These are phyloP conservation scores for Pythium folliculosum DNA, from an alignment of 352 stramenopile species.

Conservation along the genomic window DNA sequence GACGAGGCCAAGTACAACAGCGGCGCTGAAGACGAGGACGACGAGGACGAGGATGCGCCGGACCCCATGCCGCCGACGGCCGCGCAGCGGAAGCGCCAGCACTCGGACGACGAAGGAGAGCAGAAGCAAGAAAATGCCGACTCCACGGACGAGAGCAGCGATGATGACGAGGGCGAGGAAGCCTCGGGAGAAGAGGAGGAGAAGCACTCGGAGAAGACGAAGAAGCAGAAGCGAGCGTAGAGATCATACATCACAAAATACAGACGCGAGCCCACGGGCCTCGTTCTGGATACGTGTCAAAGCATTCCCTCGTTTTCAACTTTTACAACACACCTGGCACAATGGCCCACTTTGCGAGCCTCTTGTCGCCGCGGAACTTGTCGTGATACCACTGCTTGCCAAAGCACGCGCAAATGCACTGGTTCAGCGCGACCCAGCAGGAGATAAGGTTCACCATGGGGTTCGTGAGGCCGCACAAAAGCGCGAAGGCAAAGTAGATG, in stretches of 20 bases:
- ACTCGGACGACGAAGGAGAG: slow-evolving; percentile 11
- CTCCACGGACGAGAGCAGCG: slow-evolving; percentile 25
- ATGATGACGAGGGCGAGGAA: slow-evolving; percentile 11
- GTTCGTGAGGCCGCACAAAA: slow-evolving; percentile 42
- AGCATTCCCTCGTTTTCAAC: too few relatives aligned
- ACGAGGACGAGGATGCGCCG: slow-evolving; percentile 35
- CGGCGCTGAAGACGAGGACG: slow-evolving; percentile 47
- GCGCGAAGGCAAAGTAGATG: slow-evolving; percentile 55
- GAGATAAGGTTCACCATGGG: slow-evolving; percentile 49
- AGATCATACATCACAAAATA: neutral
- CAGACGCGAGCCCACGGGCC: too few relatives aligned
- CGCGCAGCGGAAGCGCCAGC: slow-evolving; percentile 30
- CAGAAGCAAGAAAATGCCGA: slow-evolving; percentile 12
- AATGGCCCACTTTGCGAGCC: slow-evolving; percentile 24
- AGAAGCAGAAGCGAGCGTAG: slow-evolving; percentile 33
- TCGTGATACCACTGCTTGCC: slow-evolving; percentile 54
- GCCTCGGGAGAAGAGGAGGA: slow-evolving; percentile 15
- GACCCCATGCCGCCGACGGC: slow-evolving; percentile 26
- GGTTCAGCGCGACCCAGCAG: slow-evolving; percentile 65
- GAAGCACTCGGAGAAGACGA: too few relatives aligned
- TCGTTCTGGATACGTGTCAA: too few relatives aligned
- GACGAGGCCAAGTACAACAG: slow-evolving; percentile 67
- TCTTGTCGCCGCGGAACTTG: slow-evolving; percentile 52
- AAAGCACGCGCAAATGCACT: slow-evolving; percentile 54
- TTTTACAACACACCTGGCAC: slow-evolving; percentile 36